Evolutionary conservation across 2,329 filamentous ascomycete species (phyloP), one percentile per base, ranked within the genome.

Genomic region (Pseudogymnoascus verrucosus): DNA sequence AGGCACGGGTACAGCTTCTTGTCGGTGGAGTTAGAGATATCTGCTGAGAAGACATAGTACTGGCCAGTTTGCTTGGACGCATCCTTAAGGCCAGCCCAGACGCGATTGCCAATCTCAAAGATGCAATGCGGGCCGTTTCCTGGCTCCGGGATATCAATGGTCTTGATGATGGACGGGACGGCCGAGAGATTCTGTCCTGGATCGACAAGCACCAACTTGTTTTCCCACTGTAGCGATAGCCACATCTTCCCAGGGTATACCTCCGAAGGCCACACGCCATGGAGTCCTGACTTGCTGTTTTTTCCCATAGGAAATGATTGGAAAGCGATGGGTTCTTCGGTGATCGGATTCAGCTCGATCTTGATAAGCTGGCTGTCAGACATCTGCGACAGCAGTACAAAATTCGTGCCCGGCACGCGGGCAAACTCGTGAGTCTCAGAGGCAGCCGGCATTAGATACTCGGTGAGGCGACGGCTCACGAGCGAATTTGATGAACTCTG

Each of bases 71-170:
- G 61, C 61, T 57, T 57, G 61, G 61, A 62, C 5, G 61, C 61
- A 10, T 47, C 61, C 26, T 62, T 62, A 10, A 57, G 61, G 23
- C 61, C 61, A 16, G 61, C 61, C 40, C 40, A 62, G 23, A 62
- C 23, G 61, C 61, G 61, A 11, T 62, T 62, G 11, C 60, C 61
- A 31, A 62, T 62, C 61, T 62, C 61, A 31, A 57, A 57, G 7
- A 62, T 12, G 31, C 61, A 57, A 62, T 62, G 61, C 19, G 61
- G 61, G 23, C 61, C 40, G n/a, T 62, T 62, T 26, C 61, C 61
- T 7, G 61, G 61, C 40, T 34, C 23, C 34, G 40, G 61, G 19
- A 62, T 62, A 57, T 57, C n/a, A 31, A 57, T 62, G 10, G 61
- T 57, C 37, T 19, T 62, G 36, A 44, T 19, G 40, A 62, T 57